Percentiles rank a stretch among this genome's conserved stretches.
Evolutionary conservation across 2,329 filamentous ascomycete genomes (phyloP).

Genomic region (Trichoderma lentiforme): DNA sequence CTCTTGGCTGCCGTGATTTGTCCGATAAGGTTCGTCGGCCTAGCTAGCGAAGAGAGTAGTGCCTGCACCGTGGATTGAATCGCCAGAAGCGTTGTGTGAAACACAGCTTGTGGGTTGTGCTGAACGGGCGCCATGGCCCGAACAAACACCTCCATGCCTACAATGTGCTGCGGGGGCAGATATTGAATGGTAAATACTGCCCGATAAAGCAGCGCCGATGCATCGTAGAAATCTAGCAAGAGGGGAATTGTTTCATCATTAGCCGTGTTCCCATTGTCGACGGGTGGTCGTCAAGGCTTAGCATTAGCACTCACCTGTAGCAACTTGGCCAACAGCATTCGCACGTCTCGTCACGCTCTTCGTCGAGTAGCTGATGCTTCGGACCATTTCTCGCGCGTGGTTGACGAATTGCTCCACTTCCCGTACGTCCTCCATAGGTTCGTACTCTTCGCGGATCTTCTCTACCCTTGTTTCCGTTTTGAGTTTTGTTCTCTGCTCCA

Average conservation of each 20-base stretch:
- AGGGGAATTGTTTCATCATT: neutral
- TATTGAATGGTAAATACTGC: slow-evolving; percentile 58
- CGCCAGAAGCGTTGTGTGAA: slow-evolving; percentile 74
- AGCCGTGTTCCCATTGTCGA: neutral
- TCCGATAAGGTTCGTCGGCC: slow-evolving; percentile 73
- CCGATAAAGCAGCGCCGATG: slow-evolving; percentile 53
- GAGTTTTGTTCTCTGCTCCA: slow-evolving; percentile 80
- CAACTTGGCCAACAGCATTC: slow-evolving; percentile 66
- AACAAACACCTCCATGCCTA: slow-evolving; percentile 71
- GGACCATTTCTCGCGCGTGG: slow-evolving; percentile 85
- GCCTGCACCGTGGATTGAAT: slow-evolving; percentile 83
- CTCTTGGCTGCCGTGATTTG: slow-evolving; percentile 73
- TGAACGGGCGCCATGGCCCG: slow-evolving; percentile 63
- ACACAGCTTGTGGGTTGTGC: slow-evolving; percentile 66
- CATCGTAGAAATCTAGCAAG: slow-evolving; percentile 64
- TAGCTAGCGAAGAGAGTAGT: slow-evolving; percentile 72
- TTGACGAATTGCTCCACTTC: slow-evolving; percentile 93
- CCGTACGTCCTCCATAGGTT: slow-evolving; percentile 75
- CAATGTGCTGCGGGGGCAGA: slow-evolving; percentile 64
- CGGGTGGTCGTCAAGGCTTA: neutral
- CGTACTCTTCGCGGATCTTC: slow-evolving; percentile 82
- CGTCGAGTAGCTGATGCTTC: slow-evolving; percentile 77
- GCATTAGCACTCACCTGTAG: slow-evolving; percentile 48
- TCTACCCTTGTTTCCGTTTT: slow-evolving; percentile 83
- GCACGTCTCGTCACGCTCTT: slow-evolving; percentile 77